A percentile compares a stretch with the other conserved stretches of the same genome.
Conservation (phyloP, 2,329 filamentous ascomycete genomes). For the Sclerotinia sclerotiorum region DNA sequence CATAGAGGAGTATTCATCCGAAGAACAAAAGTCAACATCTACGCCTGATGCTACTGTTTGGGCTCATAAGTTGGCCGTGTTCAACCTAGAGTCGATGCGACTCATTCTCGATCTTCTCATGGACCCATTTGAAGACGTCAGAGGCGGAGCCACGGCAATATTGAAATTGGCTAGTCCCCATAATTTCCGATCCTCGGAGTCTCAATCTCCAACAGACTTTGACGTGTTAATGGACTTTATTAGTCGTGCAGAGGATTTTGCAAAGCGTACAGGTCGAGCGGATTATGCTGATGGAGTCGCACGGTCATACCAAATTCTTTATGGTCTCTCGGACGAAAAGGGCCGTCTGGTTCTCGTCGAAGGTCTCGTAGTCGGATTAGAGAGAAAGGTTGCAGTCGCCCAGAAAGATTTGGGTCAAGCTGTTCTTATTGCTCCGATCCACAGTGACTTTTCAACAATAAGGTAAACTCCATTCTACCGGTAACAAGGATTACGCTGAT, state of each 20-base stretch:
- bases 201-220: background rate
- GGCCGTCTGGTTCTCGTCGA: slow-evolving; percentile 54
- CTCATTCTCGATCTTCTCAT: slow-evolving; percentile 76
- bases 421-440: slow-evolving; percentile 64
- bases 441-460: slow-evolving; percentile 68
- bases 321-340: slow-evolving; percentile 52
- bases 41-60: slow-evolving; percentile 32
- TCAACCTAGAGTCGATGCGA: slow-evolving; percentile 54
- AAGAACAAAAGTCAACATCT: background rate
- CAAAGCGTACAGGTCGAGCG: slow-evolving; percentile 73
- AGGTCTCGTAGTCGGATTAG: slow-evolving; percentile 59
- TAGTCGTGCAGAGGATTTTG: slow-evolving; percentile 54
- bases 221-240: slow-evolving; percentile 50
- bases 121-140: slow-evolving; percentile 91
- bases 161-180: slow-evolving; percentile 51
- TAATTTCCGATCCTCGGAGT: slow-evolving; percentile 26
- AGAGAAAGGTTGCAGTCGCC: slow-evolving; percentile 63
- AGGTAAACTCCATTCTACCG: slow-evolving; percentile 45
- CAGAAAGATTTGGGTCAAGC: slow-evolving; percentile 65
- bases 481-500: slow-evolving; percentile 14
- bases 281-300: slow-evolving; percentile 93
- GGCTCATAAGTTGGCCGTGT: slow-evolving; percentile 39
- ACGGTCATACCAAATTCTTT: slow-evolving; percentile 69
- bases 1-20: slow-evolving; percentile 1
- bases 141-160: slow-evolving; percentile 56